Conservation (phyloP, 257 asterid genomes). For the Ilex asprella region DNA sequence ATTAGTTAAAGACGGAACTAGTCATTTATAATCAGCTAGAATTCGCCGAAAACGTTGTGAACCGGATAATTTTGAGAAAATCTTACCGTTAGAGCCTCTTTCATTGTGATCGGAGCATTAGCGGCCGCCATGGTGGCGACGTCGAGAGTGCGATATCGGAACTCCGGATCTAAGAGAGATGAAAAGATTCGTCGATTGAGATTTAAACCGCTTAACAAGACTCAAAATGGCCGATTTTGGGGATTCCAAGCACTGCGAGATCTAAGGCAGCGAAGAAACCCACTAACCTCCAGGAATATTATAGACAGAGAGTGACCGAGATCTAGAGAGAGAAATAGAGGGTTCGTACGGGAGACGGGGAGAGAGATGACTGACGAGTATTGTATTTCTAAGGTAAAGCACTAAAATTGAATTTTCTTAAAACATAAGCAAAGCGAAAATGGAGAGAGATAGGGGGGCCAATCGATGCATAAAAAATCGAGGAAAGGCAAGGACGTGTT, state of each 20-base stretch:
- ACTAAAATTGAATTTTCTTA: too few species aligned
- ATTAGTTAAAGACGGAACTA: neutral
- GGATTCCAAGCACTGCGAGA: slow-evolving; percentile 29
- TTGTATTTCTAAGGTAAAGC: too few species aligned
- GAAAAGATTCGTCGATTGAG: neutral
- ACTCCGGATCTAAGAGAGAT: slow-evolving; percentile 45
- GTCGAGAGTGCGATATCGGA: slow-evolving; percentile 15
- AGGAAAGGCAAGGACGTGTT: too few species aligned
- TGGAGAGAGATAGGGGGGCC: too few species aligned
- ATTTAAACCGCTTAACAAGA: slow-evolving; percentile 15
- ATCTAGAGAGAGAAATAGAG: slow-evolving; percentile 21
- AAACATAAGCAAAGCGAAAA: too few species aligned
- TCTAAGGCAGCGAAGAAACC: slow-evolving; percentile 42
- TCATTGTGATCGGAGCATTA: slow-evolving; percentile 98
- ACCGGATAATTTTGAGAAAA: slow-evolving; percentile 1
- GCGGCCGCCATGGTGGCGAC: slow-evolving; percentile 87
- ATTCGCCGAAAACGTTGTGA: neutral
- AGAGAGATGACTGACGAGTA: neutral
- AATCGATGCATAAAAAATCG: too few species aligned
- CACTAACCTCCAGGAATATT: slow-evolving; percentile 25
- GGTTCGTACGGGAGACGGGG: neutral
- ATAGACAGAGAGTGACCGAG: neutral
- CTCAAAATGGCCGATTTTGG: slow-evolving; percentile 17
- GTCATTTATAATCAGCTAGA: neutral
- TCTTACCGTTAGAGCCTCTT: slow-evolving; percentile 87